phyloP scores from a whole-genome alignment of 805 yeast species.

The Wickerhamomyces sydowiorum region DNA sequence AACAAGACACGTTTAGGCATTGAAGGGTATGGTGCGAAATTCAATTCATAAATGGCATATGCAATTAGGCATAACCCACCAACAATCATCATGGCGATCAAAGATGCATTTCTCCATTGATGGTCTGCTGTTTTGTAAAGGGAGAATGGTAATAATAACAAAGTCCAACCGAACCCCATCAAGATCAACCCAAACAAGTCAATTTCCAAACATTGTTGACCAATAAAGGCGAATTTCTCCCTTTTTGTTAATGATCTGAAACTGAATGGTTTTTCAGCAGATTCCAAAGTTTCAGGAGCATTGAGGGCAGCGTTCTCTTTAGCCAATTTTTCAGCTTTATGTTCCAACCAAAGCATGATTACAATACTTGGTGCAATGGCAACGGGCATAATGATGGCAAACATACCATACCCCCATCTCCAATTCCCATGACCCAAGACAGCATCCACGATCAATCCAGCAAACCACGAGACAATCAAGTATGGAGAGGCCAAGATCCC shows the following conservation, averaged over 20 bases:
- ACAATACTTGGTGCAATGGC: slow-evolving; percentile 29
- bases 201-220: slow-evolving; percentile 25
- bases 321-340: slow-evolving; percentile 19
- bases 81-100: slow-evolving; percentile 38
- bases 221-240: slow-evolving; percentile 3
- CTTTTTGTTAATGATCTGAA: neutral
- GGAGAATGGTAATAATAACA: slow-evolving; percentile 34
- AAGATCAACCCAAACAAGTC: slow-evolving; percentile 34
- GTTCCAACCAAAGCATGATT: slow-evolving; percentile 28
- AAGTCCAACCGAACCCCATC: slow-evolving; percentile 33
- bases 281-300: neutral
- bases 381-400: slow-evolving; percentile 39
- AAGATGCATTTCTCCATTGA: slow-evolving; percentile 31
- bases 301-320: neutral
- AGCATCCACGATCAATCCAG: slow-evolving; percentile 32
- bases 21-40: slow-evolving; percentile 30
- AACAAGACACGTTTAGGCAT: slow-evolving; percentile 30
- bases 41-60: slow-evolving; percentile 31
- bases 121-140: slow-evolving; percentile 26
- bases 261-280: neutral
- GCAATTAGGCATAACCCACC: slow-evolving; percentile 31
- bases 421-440: slow-evolving; percentile 30
- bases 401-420: slow-evolving; percentile 52
- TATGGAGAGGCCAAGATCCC: slow-evolving; percentile 34
- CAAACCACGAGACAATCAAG: slow-evolving; percentile 35